Evolutionary conservation across 345 rosid genomes (phyloP).

Genomic region (Dipteronia sinensis): DNA sequence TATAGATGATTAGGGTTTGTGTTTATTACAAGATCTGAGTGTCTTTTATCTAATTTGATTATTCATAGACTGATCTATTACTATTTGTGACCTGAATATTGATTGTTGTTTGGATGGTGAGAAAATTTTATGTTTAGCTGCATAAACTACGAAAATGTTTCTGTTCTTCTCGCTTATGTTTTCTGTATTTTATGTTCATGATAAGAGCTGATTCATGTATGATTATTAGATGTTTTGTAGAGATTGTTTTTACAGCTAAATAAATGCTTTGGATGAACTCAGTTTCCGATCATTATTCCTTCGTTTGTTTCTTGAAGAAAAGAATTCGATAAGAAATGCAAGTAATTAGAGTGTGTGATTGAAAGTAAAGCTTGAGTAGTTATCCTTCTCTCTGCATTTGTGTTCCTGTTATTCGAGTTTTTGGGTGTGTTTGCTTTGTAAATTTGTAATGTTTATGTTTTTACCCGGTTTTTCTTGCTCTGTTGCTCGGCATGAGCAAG

Average conservation of each 20-base stretch:
- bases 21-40: slow-evolving; percentile 8
- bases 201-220: neutral
- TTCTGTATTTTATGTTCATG: too few species aligned
- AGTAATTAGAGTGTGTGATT: too few species aligned
- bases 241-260: too few species aligned
- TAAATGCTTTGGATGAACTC: too few species aligned
- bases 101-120: neutral
- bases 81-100: neutral
- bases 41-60: neutral
- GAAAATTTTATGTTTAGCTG: neutral
- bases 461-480: neutral
- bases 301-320: too few species aligned
- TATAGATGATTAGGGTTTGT: slow-evolving; percentile 8
- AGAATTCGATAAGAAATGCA: too few species aligned
- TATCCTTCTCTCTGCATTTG: neutral
- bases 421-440: neutral
- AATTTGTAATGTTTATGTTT: neutral
- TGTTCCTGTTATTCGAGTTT: neutral
- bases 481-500: neutral
- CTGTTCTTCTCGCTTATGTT: too few species aligned
- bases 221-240: neutral
- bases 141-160: too few species aligned
- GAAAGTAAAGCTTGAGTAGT: neutral
- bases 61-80: too few species aligned
- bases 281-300: too few species aligned